Conservation (phyloP, 2,329 filamentous ascomycete genomes). For the Aureobasidium sp. region DNA sequence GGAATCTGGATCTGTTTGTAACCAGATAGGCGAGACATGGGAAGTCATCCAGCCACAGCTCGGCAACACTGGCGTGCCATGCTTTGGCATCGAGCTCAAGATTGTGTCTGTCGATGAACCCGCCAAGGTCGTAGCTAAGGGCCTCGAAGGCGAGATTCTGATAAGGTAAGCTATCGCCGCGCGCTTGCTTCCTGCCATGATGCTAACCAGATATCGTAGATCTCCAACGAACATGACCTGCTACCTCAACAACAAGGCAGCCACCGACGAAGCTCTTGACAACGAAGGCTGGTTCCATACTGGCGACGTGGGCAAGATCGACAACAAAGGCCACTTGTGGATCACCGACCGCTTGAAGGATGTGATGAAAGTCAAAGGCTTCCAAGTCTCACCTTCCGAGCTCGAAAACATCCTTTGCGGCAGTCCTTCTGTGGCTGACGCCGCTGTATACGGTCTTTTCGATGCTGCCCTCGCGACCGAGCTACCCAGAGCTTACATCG, state of each 20-base stretch:
- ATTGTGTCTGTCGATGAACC: conserved; percentile 10
- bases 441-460: conserved; percentile 19
- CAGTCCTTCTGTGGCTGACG: conserved; percentile 20
- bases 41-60: conserved; percentile 7
- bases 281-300: conserved; percentile 18
- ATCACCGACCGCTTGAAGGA: conserved; percentile 28
- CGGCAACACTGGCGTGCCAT: conserved; percentile 6
- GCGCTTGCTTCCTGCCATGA: not conserved
- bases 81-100: conserved; percentile 6
- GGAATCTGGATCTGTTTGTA: conserved; percentile 6
- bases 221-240: conserved; percentile 12
- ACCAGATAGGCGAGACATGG: conserved; percentile 10
- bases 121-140: conserved; percentile 23
- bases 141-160: conserved; percentile 21
- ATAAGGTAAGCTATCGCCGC: not conserved
- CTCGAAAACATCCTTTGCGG: conserved; percentile 23
- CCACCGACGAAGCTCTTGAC: conserved; percentile 18
- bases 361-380: conserved; percentile 27
- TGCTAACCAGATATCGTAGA: conserved; percentile 18
- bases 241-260: conserved; percentile 26
- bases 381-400: conserved; percentile 27
- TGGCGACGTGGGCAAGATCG: conserved; percentile 33
- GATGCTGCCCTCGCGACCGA: conserved; percentile 17
- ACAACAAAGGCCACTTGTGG: conserved; percentile 21
- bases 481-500: conserved; percentile 19